Evolutionary conservation across 2,329 filamentous ascomycete species (phyloP), one percentile per base, ranked within the genome.

Genomic region (Fusarium longipes): DNA sequence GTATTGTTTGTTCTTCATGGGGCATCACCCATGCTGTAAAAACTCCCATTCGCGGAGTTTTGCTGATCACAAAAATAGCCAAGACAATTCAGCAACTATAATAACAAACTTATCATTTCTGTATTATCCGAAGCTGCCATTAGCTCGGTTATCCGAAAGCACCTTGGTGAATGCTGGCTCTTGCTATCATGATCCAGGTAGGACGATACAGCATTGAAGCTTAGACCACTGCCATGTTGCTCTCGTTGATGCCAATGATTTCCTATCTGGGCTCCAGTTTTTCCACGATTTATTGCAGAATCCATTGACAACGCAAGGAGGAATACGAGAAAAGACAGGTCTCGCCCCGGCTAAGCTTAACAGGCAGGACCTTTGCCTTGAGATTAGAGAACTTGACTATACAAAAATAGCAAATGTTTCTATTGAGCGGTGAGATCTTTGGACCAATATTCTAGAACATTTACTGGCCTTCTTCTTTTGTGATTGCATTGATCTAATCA

Each of bases 371-470:
- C 47, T 51, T 65, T 61, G 11, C 48, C 35, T 50, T 56, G 44
- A 57, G 38, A 24, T 42, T 20, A 22, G 38, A 48, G 25, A 40
- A 11, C 40, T 11, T n/a, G 40, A 52, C 40, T 45, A 57, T 24
- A n/a, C 32, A 32, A 25, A 10, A 43, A 39, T 11, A 39, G 29
- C 25, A 30, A 47, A 43, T 43, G 36, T 29, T 39, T 24, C 11
- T 52, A 29, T 47, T 57, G 38, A 44, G 63, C 57, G 60, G 54
- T 65, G 69, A 72, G 54, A 64, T 70, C 68, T 70, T 70, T 24
- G 33, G 60, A 42, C 55, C 47, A 42, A 45, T 27, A 20, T 32
- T 47, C 38, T 38, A 17, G 6, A 38, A 38, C 15, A 38, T 39
- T 51, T 45, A 67, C 52, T 36, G 57, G 36, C 25, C 18, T 17